Percentiles rank a stretch among this genome's conserved stretches.
These are phyloP conservation scores for Ceriops decandra DNA, from an alignment of 345 rosid species.

Conservation along the genomic window DNA sequence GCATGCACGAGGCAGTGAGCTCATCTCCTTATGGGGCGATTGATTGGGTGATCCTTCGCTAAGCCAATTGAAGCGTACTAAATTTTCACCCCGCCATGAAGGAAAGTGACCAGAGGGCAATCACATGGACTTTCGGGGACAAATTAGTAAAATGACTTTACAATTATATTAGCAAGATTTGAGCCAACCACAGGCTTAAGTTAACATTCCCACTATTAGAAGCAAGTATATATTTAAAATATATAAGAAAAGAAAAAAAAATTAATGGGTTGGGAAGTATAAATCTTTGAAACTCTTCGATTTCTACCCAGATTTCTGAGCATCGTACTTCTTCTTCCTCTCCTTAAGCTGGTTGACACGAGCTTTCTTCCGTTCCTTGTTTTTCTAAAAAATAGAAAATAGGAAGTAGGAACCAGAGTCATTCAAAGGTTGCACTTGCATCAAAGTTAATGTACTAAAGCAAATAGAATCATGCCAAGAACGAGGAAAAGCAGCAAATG, in stretches of 20 bases:
- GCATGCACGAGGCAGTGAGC: too few relatives aligned
- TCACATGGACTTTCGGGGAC: background rate
- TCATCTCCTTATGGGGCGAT: too few relatives aligned
- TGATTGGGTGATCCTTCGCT: too few relatives aligned
- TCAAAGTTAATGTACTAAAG: background rate
- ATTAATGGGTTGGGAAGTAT: background rate
- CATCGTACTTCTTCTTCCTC: slow-evolving; percentile 41
- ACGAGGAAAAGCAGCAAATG: background rate
- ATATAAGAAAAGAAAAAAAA: too few relatives aligned
- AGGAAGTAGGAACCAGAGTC: background rate
- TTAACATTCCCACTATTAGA: too few relatives aligned
- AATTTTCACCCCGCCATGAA: too few relatives aligned
- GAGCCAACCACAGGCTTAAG: slow-evolving; percentile 8
- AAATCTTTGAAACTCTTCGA: slow-evolving; percentile 10
- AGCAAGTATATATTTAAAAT: too few relatives aligned
- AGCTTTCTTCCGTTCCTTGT: slow-evolving; percentile 39
- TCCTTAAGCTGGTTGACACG: slow-evolving; percentile 43
- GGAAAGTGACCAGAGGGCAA: too few relatives aligned
- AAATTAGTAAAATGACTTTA: background rate
- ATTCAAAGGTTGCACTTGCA: background rate
- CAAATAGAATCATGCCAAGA: background rate
- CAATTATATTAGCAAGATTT: slow-evolving; percentile 10
- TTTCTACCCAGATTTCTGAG: slow-evolving; percentile 24
- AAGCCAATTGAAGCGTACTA: too few relatives aligned
- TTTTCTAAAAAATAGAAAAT: slow-evolving; percentile 43